These are phyloP conservation scores for Nicotiana undulata DNA, from an alignment of 257 asterid genomes.

Conservation along the genomic window DNA sequence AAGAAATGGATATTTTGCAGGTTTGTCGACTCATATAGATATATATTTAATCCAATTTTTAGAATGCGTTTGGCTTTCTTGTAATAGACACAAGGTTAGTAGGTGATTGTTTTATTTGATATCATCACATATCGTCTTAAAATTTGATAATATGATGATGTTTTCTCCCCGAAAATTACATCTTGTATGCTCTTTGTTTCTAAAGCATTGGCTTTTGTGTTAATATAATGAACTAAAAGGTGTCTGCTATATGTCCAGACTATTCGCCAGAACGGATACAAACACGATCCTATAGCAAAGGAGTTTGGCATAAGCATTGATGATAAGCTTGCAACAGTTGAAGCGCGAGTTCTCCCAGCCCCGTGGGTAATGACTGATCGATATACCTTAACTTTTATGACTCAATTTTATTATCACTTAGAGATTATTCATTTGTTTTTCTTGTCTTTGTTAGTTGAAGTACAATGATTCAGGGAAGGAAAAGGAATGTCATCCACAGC, in stretches of 20 bases:
- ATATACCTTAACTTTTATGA: neutral
- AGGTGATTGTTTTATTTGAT: no score
- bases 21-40: conserved; percentile 18
- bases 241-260: conserved; percentile 40
- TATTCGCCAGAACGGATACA: conserved; percentile 71
- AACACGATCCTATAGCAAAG: conserved; percentile 82
- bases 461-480: conserved; percentile 92
- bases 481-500: conserved; percentile 93
- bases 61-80: no score
- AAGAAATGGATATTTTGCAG: conserved; percentile 89
- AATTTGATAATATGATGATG: no score
- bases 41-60: no score
- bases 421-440: neutral
- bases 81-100: no score
- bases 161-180: no score
- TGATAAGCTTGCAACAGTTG: conserved; percentile 75
- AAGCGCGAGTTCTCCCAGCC: conserved; percentile 97
- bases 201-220: no score
- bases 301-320: conserved; percentile 92
- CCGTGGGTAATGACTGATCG: conserved; percentile 83
- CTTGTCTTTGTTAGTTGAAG: conserved; percentile 49
- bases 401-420: neutral
- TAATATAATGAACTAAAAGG: neutral
- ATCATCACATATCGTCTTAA: no score
- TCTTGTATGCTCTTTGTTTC: no score